Base-by-base conservation (phyloP, 2,329 filamentous ascomycete genomes). In the Monosporascus ibericus region DNA sequence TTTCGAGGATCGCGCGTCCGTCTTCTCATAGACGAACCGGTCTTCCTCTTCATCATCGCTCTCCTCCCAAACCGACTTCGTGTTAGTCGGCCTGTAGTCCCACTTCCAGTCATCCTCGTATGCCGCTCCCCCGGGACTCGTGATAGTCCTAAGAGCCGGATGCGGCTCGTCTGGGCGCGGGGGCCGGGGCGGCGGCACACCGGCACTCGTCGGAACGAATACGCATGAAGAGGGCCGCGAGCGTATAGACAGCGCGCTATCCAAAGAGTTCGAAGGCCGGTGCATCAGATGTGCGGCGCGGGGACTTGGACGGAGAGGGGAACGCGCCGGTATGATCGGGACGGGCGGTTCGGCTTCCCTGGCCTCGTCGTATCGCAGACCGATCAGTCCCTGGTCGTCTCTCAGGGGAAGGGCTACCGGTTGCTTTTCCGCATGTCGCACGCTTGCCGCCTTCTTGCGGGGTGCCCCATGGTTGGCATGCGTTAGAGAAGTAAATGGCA, bases 311-410 rank as follows among this genome's bases (percentile, higher is more conserved):
- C 60, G 55, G 68, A 71, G 55, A 66, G 65, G 58, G 66, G 70
- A 64, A 68, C 73, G 62, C 72, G 70, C 56, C 46, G 76, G 73
- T 48, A 75, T 67, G 53, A 81, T 67, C 46, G 77, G 76, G 57
- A 83, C 79, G 37, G 82, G 82, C 54, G 78, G 78, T 65, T 80
- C 76, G 47, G 78, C 78, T 60, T 79, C 75, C 48, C 76, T 70
- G 37, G 79, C 81, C 66, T 84, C 76, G 63, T 86, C 82, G 70
- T 86, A 85, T 53, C 80, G 78, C 51, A 85, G 63, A 47, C 75
- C 76, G 53, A 84, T 73, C 59, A 84, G 65, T 58, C 67, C 70
- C 42, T 72, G 68, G 59, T 80, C 78, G 61, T 78, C 75, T 54
- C 74, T 71, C 61, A 80, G 74, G 24, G 71, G 64, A 37, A 64